phyloP scores from a whole-genome alignment of 1,284 basidiomycete genomes.

The Amylostereum areolatum region DNA sequence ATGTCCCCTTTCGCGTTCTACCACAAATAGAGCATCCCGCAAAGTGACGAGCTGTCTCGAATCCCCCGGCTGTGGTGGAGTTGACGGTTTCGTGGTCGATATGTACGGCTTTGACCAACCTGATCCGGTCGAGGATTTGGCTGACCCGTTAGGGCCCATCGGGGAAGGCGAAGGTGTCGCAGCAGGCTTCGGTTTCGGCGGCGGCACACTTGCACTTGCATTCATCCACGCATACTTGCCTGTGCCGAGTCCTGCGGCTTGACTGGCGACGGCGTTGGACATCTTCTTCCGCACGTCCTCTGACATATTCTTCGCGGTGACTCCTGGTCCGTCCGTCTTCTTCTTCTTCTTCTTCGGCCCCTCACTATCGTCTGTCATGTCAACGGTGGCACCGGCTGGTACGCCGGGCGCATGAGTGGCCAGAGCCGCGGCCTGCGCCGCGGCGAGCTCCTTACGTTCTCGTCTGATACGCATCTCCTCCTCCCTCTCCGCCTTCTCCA shows the following conservation, averaged over 20 bases:
- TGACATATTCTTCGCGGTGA: constrained; percentile 80
- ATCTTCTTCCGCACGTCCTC: constrained; percentile 86
- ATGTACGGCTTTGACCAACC: constrained; percentile 68
- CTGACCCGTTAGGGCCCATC: constrained; percentile 27
- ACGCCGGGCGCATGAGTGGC: constrained; percentile 47
- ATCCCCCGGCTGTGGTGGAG: constrained; percentile 39
- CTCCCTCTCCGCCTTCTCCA: constrained; percentile 75
- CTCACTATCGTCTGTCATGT: constrained; percentile 35
- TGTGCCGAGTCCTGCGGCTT: constrained; percentile 70
- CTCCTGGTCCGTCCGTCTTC: constrained; percentile 78
- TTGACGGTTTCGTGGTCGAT: constrained; percentile 36
- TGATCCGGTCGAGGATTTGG: constrained; percentile 13
- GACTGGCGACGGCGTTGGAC: constrained; percentile 83
- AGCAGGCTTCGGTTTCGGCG: constrained; percentile 41
- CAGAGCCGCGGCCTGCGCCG: constrained; percentile 55
- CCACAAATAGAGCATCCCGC: constrained; percentile 74
- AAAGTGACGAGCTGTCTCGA: constrained; percentile 55
- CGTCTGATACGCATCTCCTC: constrained; percentile 70
- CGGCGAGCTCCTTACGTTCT: constrained; percentile 70
- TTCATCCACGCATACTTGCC: constrained; percentile 86
- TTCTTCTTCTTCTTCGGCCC: constrained; percentile 70
- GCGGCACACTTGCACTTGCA: constrained; percentile 35
- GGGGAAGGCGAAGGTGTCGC: constrained; percentile 17
- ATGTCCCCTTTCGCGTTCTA: constrained; percentile 73
- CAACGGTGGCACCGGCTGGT: constrained; percentile 15